Percentiles rank a stretch among this genome's conserved stretches.
phyloP scores from a whole-genome alignment of 768 basidiomycete species.

The Sarcomyxa edulis region DNA sequence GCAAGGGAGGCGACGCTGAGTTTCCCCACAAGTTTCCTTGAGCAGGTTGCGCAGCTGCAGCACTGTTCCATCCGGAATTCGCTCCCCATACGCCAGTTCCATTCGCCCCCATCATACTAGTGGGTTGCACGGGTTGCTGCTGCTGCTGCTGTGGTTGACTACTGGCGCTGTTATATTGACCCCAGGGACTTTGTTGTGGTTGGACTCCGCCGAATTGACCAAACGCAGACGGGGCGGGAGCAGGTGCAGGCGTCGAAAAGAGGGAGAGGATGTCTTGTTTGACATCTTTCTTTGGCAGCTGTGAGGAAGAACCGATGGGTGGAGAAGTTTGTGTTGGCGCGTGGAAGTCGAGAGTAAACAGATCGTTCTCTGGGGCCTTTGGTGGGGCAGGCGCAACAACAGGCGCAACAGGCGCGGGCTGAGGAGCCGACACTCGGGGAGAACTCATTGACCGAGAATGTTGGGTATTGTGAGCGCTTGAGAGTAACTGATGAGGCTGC shows the following conservation, averaged over 20 bases:
- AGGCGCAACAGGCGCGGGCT: conserved; percentile 18
- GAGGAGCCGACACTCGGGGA: conserved; percentile 12
- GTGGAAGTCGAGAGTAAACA: conserved; percentile 87
- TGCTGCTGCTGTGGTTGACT: conserved; percentile 15
- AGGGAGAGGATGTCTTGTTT: conserved; percentile 86
- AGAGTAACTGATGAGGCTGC: conserved; percentile 54
- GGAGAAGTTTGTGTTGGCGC: conserved; percentile 38
- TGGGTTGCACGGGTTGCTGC: conserved; percentile 20
- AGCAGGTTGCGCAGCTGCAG: conserved; percentile 24
- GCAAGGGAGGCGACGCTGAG: conserved; percentile 12
- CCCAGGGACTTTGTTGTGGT: conserved; percentile 23
- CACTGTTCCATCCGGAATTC: conserved; percentile 55
- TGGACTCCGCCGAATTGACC: conserved; percentile 28
- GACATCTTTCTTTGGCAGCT: conserved; percentile 61
- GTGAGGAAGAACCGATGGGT: conserved; percentile 21
- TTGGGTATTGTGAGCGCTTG: conserved; percentile 17
- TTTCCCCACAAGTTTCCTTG: conserved; percentile 37
- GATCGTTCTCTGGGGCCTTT: conserved; percentile 47
- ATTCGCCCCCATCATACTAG: conserved; percentile 49
- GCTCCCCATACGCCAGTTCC: conserved; percentile 64
- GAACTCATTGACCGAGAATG: too few relatives aligned
- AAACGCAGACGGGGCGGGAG: conserved; percentile 25
- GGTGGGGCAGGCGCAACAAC: conserved; percentile 22
- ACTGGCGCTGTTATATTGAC: too few relatives aligned
- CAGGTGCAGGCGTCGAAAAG: conserved; percentile 48